Conservation (phyloP, 441 rosid genomes). For the Daphne laureola region DNA sequence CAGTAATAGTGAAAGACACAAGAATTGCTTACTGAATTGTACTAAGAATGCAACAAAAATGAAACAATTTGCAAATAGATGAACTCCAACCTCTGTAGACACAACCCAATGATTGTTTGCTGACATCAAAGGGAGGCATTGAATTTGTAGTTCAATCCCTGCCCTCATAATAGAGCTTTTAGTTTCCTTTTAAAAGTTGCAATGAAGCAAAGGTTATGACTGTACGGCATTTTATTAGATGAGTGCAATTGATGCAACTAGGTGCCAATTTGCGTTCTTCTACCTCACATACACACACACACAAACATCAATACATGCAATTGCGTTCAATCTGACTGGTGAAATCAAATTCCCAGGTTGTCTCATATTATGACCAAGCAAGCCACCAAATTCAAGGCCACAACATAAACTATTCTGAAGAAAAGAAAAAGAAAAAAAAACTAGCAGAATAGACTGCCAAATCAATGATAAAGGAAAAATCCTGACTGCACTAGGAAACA, state of each 20-base stretch:
- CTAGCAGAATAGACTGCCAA: background rate
- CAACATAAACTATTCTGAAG: background rate
- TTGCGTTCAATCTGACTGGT: background rate
- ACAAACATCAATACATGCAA: too few species aligned
- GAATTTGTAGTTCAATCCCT: background rate
- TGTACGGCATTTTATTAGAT: too few species aligned
- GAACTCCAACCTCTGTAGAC: background rate
- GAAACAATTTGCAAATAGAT: background rate
- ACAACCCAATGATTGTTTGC: background rate
- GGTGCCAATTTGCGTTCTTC: background rate
- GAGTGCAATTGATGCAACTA: too few species aligned
- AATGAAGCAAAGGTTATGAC: background rate
- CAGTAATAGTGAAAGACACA: background rate
- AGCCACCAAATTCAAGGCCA: background rate
- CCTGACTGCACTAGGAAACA: slow-evolving; percentile 3
- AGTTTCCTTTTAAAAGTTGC: background rate
- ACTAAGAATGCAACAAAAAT: background rate
- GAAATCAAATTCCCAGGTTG: too few species aligned
- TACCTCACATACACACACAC: background rate
- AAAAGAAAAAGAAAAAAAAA: background rate
- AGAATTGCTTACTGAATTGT: background rate
- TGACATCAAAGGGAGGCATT: too few species aligned
- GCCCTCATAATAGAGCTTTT: background rate
- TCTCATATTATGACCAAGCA: too few species aligned
- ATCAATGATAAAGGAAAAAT: slow-evolving; percentile 1